Base-by-base conservation (phyloP, 1,139 yeast genomes). In the Pichia norvegensis region DNA sequence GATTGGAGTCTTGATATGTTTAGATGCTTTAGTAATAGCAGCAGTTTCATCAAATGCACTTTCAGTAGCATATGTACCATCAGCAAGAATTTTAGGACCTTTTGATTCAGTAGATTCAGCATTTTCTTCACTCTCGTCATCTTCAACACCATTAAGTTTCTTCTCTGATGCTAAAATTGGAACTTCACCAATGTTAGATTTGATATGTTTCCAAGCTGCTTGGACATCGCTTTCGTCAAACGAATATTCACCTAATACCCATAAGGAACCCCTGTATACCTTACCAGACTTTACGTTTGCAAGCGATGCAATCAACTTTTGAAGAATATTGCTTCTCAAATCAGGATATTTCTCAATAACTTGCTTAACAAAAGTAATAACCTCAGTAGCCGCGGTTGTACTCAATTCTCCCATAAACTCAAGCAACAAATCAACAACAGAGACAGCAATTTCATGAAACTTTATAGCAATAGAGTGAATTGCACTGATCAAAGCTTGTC, bases 51-150 rank as follows among this genome's bases (percentile, higher is more conserved):
- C 68, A 49, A 87, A 73, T 0, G 97, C 97, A 57, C 81, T 82
- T 66, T 94, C 98, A 29, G 97, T 85, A 29, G 98, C 98, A 67
- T 94, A 94, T 1, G 99, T 94, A 56, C 99, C 99, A 67, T 94
- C 99, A 20, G 98, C 96, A 53, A 92, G 75, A 47, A 94, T 83
- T 52, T 84, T 81, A 29, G 97, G 96, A 43, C 86, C 87, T 51
- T 67, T 67, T 36, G 71, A 29, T 17, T 49, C 51, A 17, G 64
- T 60, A 7, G 56, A 56, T n/a, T 65, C 70, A 20, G 54, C 59
- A 9, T 56, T 65, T 8, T 52, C 62, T 14, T 61, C 67, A 14
- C 63, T 66, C 5, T 62, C 65, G 9, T 65, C 67, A 13, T 66
- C 72, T 27, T 73, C 43, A 4, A 29, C 13, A 20, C 47, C 39